Evolutionary conservation across 371 early-diverging fungal genomes (phyloP).

Genomic region (Rhizopus delemar): DNA sequence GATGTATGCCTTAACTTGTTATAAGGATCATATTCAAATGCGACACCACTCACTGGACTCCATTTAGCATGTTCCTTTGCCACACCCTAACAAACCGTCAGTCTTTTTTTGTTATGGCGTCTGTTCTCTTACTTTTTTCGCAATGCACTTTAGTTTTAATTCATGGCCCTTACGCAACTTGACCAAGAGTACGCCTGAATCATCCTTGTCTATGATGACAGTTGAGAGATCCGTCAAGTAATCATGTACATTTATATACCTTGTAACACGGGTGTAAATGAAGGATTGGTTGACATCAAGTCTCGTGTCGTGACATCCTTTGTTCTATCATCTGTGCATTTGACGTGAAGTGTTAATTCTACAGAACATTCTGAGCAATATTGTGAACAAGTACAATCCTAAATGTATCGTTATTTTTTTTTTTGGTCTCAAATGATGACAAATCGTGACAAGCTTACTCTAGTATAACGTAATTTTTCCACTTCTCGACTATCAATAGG

Average conservation of each 20-base stretch:
- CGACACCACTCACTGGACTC: constrained; percentile 93
- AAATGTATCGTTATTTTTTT: not conserved
- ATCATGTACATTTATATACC: constrained; percentile 35
- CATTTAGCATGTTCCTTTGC: constrained; percentile 99
- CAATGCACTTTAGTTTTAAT: constrained; percentile 83
- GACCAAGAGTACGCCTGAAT: constrained; percentile 84
- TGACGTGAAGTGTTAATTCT: constrained; percentile 82
- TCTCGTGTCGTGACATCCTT: constrained; percentile 84
- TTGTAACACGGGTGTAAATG: constrained; percentile 76
- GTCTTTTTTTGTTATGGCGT: not conserved
- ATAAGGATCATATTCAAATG: constrained; percentile 97
- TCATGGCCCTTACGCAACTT: constrained; percentile 95
- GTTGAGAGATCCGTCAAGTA: not conserved
- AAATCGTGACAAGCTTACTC: constrained; percentile 45
- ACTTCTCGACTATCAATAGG: constrained; percentile 85
- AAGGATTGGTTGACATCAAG: constrained; percentile 75
- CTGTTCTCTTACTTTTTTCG: constrained; percentile 65
- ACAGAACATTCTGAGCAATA: constrained; percentile 93
- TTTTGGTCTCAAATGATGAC: not conserved
- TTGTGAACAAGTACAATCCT: constrained; percentile 90
- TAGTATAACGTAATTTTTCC: constrained; percentile 80
- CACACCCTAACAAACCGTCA: constrained; percentile 65
- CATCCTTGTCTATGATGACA: constrained; percentile 52
- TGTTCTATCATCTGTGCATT: constrained; percentile 76
- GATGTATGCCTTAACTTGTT: constrained; percentile 92